These are phyloP conservation scores for Leishmania lainsoni DNA, from an alignment of 208 protist genomes.

Conservation along the genomic window DNA sequence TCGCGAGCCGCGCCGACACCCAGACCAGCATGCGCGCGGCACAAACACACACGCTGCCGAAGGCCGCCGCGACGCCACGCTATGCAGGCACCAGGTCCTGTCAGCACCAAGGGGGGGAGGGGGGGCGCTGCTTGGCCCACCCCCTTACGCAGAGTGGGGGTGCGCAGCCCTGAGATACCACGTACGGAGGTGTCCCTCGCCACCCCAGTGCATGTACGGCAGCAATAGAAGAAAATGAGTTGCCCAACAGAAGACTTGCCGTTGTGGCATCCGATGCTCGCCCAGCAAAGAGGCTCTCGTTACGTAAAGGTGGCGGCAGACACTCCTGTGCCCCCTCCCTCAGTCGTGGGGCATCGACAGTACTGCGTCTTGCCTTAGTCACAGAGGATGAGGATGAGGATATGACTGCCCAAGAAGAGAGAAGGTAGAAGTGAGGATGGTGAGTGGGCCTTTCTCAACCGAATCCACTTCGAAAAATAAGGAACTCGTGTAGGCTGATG, in stretches of 20 bases:
- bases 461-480: conserved; percentile 46
- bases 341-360: background rate
- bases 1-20: background rate
- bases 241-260: background rate
- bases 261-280: background rate
- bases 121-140: background rate
- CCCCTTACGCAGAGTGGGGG: background rate
- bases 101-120: background rate
- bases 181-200: background rate
- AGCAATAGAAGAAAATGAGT: background rate
- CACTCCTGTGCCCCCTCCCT: background rate
- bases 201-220: background rate
- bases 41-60: background rate
- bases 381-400: background rate
- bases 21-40: background rate
- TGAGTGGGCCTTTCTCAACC: background rate
- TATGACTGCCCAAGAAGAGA: background rate
- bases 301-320: no score
- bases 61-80: background rate
- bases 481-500: conserved; percentile 82
- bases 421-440: background rate
- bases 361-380: background rate
- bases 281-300: background rate
- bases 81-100: background rate
- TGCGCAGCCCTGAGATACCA: background rate